These are phyloP conservation scores for Amphibolis antarctica DNA, from an alignment of 106 monocot genomes.

Conservation along the genomic window DNA sequence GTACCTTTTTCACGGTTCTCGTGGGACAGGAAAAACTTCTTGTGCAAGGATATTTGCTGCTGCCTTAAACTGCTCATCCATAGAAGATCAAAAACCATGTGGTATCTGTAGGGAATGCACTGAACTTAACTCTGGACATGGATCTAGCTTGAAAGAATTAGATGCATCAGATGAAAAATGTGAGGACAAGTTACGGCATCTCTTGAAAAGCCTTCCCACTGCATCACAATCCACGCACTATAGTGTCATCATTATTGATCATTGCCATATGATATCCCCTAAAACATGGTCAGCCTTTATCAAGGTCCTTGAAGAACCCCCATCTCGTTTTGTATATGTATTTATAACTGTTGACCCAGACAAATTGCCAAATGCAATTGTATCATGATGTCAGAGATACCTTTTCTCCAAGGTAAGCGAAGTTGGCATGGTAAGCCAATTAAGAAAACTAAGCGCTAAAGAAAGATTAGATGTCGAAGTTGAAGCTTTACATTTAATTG, in stretches of 20 bases:
- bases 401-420: conserved; percentile 55
- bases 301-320: conserved; percentile 43
- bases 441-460: conserved; percentile 26
- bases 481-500: conserved; percentile 51
- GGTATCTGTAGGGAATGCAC: conserved; percentile 37
- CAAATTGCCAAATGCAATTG: conserved; percentile 32
- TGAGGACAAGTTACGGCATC: conserved; percentile 17
- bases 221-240: conserved; percentile 17
- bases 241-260: conserved; percentile 42
- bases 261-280: conserved; percentile 48
- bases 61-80: conserved; percentile 39
- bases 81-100: conserved; percentile 44
- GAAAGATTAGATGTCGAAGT: conserved; percentile 51
- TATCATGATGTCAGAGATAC: conserved; percentile 45
- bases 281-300: conserved; percentile 38
- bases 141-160: conserved; percentile 27
- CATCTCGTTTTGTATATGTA: conserved; percentile 38
- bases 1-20: conserved; percentile 66
- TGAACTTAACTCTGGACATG: conserved; percentile 10
- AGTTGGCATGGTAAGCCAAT: conserved; percentile 25
- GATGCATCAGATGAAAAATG: conserved; percentile 39
- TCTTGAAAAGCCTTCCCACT: conserved; percentile 21
- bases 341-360: conserved; percentile 36
- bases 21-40: conserved; percentile 67
- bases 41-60: conserved; percentile 49